Evolutionary conservation across 306 rosid genomes (phyloP).

Genomic region (Acmispon strigosus): DNA sequence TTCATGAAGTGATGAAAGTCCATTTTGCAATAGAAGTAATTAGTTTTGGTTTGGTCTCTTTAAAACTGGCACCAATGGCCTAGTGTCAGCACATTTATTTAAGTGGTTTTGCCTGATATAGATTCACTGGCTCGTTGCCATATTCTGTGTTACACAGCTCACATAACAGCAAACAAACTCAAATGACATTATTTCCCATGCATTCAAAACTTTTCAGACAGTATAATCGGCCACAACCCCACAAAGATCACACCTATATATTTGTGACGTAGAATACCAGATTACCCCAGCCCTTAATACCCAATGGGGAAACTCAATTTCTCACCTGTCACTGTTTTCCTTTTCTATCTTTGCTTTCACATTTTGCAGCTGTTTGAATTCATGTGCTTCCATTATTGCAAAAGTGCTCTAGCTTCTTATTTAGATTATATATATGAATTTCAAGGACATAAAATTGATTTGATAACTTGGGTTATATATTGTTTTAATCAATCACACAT

Average conservation of each 20-base stretch:
- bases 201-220: constrained; percentile 24
- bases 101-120: constrained; percentile 19
- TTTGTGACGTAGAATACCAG: constrained; percentile 6
- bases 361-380: constrained; percentile 13
- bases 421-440: neutral
- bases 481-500: neutral
- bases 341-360: constrained; percentile 13
- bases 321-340: constrained; percentile 10
- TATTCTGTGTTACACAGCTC: constrained; percentile 26
- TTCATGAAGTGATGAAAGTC: constrained; percentile 9
- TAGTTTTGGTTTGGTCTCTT: constrained; percentile 27
- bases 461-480: neutral
- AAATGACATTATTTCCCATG: neutral
- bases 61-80: constrained; percentile 29
- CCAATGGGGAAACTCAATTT: constrained; percentile 10
- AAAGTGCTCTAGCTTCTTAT: constrained; percentile 9
- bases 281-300: neutral
- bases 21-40: constrained; percentile 11
- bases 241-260: constrained; percentile 35
- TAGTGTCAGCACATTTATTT: constrained; percentile 23
- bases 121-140: constrained; percentile 22
- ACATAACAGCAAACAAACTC: constrained; percentile 27
- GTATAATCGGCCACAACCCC: constrained; percentile 23
- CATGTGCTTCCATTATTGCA: neutral
- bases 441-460: neutral